Evolutionary conservation across 2,329 filamentous ascomycete species (phyloP), one percentile per base, ranked within the genome.

Genomic region (Aspergillus sp.): DNA sequence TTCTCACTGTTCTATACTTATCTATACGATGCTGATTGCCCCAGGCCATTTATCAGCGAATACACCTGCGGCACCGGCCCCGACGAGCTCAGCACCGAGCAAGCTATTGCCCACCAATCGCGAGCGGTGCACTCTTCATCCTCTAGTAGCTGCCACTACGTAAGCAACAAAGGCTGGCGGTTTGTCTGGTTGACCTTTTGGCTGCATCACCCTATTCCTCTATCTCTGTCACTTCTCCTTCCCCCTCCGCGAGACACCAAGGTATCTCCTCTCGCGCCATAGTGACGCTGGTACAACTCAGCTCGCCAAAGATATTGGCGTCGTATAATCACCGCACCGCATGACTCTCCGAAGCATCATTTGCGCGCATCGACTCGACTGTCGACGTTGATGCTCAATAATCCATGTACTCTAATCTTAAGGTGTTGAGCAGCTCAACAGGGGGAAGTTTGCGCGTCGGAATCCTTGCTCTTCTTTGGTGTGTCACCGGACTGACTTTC

Each of bases 161-260:
- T 55, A 15, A 50, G 49, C 39, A 58, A 58, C 43, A 55, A 54
- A 44, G 56, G 56, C 25, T 58, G 56, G 56, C 54, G 56, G n/a
- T 58, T 56, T 20, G 45, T 56, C 13, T 57, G 53, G 51, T 58
- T 53, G 56, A 56, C 54, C 6, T 58, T 57, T 17, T n/a, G 56
- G 56, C 20, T 55, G 53, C 27, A 53, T 57, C 19, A 58, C 56
- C 1, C 45, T 57, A 3, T 54, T 54, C 44, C 45, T 57, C 2
- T 57, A 56, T 23, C 45, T 57, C 5, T 55, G 53, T 20, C 56
- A 53, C 1, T 54, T 58, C 4, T 7, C 44, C 6, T 49, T 58
- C n/a, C 45, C 48, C 1, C 46, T 58, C 2, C 43, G 44, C 15
- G 54, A 58, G 41, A 58, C 53, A 1, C 56, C 55, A 1, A 59